A percentile compares a stretch with the other conserved stretches of the same genome.
Conservation (phyloP, 257 asterid species). For the Misopates orontium region DNA sequence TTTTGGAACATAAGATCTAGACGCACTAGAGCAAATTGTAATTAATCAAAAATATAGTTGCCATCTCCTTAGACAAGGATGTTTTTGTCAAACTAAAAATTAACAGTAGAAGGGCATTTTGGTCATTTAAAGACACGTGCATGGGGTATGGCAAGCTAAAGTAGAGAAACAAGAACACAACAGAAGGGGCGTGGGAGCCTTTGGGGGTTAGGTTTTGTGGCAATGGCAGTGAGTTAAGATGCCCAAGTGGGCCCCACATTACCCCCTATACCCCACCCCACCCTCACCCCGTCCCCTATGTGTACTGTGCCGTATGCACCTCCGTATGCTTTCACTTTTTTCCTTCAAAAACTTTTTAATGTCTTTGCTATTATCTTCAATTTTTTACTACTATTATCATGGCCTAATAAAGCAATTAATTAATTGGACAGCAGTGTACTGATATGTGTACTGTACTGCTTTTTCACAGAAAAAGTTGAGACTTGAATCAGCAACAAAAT, state of each 20-base stretch:
- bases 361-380: slow-evolving; percentile 5
- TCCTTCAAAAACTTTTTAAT: slow-evolving; percentile 1
- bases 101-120: slow-evolving; percentile 4
- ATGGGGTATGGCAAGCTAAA: slow-evolving; percentile 40
- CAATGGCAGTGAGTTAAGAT: slow-evolving; percentile 14
- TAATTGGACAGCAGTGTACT: no score
- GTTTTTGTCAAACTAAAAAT: background rate
- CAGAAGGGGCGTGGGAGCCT: slow-evolving; percentile 4
- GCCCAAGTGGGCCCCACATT: slow-evolving; percentile 30
- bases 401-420: background rate
- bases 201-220: background rate
- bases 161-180: slow-evolving; percentile 22
- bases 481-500: slow-evolving; percentile 5
- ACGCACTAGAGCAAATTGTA: no score
- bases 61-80: no score
- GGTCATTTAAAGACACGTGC: slow-evolving; percentile 38
- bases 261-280: no score
- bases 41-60: no score
- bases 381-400: background rate
- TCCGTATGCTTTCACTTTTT: slow-evolving; percentile 72
- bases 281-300: background rate
- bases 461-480: slow-evolving; percentile 2
- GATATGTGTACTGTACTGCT: background rate
- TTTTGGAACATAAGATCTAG: no score
- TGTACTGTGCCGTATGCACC: slow-evolving; percentile 66